Conservation (phyloP, 208 protist genomes). For the Phytomonas serpens region DNA sequence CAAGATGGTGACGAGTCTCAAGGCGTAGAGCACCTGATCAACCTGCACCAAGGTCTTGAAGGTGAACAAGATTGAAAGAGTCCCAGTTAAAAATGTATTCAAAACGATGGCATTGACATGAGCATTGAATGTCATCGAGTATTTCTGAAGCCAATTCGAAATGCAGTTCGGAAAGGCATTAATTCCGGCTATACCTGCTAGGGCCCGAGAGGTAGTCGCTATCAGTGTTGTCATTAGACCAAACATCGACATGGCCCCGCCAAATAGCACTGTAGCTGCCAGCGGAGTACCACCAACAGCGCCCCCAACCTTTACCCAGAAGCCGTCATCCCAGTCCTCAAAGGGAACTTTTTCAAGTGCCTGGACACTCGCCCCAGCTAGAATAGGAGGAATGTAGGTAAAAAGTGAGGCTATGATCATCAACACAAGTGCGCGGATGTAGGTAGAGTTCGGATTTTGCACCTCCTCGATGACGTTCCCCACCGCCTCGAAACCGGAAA, state of each 20-base stretch:
- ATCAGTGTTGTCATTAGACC: conserved; percentile 82
- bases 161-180: conserved; percentile 71
- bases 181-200: conserved; percentile 81
- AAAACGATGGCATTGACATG: conserved; percentile 76
- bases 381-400: conserved; percentile 82
- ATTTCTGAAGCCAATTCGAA: conserved; percentile 54
- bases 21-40: conserved; percentile 80
- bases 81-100: conserved; percentile 63
- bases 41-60: conserved; percentile 78
- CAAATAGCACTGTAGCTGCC: conserved; percentile 66
- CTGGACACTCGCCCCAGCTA: conserved; percentile 60
- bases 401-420: conserved; percentile 69
- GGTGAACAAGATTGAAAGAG: conserved; percentile 58
- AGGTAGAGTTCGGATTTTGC: conserved; percentile 71
- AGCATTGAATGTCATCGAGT: conserved; percentile 44
- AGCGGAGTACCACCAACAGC: conserved; percentile 74
- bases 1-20: conserved; percentile 74
- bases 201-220: conserved; percentile 74
- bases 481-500: conserved; percentile 85
- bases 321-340: conserved; percentile 75
- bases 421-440: conserved; percentile 73
- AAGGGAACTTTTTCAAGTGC: conserved; percentile 48
- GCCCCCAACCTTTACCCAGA: conserved; percentile 80
- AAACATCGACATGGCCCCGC: conserved; percentile 71
- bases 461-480: conserved; percentile 89